A percentile compares a stretch with the other conserved stretches of the same genome.
phyloP scores from a whole-genome alignment of 768 basidiomycete species.

The Amanita molliuscula region DNA sequence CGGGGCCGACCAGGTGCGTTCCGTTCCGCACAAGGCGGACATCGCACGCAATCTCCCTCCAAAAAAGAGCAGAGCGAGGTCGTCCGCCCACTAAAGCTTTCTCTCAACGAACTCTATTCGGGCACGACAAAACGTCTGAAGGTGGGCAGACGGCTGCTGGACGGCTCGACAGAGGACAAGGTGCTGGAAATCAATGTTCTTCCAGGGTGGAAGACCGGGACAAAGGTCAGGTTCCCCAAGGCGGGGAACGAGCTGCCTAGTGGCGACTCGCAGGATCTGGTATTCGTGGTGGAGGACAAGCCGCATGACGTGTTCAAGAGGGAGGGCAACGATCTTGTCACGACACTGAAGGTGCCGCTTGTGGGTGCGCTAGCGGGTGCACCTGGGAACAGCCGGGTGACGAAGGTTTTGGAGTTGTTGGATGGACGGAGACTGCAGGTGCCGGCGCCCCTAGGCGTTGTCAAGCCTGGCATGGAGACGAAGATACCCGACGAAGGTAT shows the following conservation, averaged over 20 bases:
- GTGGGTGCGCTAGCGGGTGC: conserved; percentile 73
- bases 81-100: conserved; percentile 72
- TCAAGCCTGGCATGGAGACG: conserved; percentile 72
- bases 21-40: conserved; percentile 4
- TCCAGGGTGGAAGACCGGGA: conserved; percentile 95
- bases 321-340: conserved; percentile 72
- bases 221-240: conserved; percentile 83
- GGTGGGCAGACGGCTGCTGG: conserved; percentile 63
- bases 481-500: conserved; percentile 73
- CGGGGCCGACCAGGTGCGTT: not conserved
- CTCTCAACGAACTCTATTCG: conserved; percentile 77
- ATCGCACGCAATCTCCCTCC: conserved; percentile 18
- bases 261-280: conserved; percentile 80
- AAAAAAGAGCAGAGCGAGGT: conserved; percentile 45
- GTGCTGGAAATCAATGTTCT: conserved; percentile 70
- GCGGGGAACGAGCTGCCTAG: conserved; percentile 69
- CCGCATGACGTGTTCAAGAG: conserved; percentile 68
- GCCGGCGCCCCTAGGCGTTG: conserved; percentile 49
- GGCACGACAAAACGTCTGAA: conserved; percentile 86
- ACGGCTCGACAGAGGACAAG: conserved; percentile 75
- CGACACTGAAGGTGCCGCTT: conserved; percentile 54
- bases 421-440: conserved; percentile 76
- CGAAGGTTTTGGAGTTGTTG: conserved; percentile 53
- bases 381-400: conserved; percentile 20
- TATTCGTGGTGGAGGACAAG: conserved; percentile 96